These are phyloP conservation scores for Blastobotrys muscicola DNA, from an alignment of 805 yeast species.

Conservation along the genomic window DNA sequence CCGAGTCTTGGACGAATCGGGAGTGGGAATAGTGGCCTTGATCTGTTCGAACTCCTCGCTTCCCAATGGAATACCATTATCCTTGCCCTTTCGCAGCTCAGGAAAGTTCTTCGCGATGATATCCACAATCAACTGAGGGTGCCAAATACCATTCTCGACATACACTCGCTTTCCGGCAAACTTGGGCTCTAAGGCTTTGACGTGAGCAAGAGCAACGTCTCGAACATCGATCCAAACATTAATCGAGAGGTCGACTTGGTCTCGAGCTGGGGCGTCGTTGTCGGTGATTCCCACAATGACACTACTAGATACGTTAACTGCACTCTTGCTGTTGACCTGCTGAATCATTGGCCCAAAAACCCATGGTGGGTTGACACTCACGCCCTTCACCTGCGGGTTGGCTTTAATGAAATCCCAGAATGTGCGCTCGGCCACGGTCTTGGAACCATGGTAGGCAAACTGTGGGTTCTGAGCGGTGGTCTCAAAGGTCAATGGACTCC, in stretches of 20 bases:
- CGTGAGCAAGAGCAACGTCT: neutral
- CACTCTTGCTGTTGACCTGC: conserved; percentile 19
- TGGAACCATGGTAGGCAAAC: conserved; percentile 30
- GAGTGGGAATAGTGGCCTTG: too few relatives aligned
- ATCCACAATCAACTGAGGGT: neutral
- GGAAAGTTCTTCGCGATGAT: neutral
- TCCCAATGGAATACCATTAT: neutral
- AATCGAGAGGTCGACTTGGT: neutral
- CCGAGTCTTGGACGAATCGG: too few relatives aligned
- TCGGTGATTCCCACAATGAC: neutral
- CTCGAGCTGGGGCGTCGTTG: neutral
- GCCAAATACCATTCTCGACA: neutral
- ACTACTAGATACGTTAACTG: neutral
- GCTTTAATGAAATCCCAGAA: conserved; percentile 42
- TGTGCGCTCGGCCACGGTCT: conserved; percentile 45
- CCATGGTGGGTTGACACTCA: conserved; percentile 23
- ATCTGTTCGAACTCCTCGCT: too few relatives aligned
- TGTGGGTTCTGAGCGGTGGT: conserved; percentile 6
- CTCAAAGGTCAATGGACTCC: conserved; percentile 29
- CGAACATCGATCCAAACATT: neutral
- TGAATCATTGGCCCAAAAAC: conserved; percentile 25
- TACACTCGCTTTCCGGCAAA: neutral
- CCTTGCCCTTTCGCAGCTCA: neutral
- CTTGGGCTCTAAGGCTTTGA: neutral
- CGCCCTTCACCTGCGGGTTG: conserved; percentile 11